A percentile compares a stretch with the other conserved stretches of the same genome.
These are phyloP conservation scores for Vaccinium vitisidaea DNA, from an alignment of 148 eudicot species.

Conservation along the genomic window DNA sequence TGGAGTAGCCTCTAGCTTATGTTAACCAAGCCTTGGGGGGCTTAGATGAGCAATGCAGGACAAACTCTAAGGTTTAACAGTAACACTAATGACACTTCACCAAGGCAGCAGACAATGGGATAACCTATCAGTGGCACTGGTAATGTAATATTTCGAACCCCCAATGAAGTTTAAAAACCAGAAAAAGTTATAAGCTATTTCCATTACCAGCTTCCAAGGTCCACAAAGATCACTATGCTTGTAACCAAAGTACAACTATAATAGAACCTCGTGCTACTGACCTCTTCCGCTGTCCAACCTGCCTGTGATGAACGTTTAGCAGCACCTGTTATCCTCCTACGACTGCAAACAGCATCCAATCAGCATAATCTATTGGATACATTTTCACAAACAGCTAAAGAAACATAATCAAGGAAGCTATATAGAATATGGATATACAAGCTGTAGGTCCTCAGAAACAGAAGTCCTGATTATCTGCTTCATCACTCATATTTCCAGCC, in stretches of 20 bases:
- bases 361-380: background rate
- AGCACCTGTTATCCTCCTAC: slow-evolving; percentile 42
- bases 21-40: background rate
- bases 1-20: background rate
- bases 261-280: slow-evolving; percentile 21
- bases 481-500: background rate
- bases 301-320: slow-evolving; percentile 68
- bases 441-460: background rate
- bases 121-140: background rate
- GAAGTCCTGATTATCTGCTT: background rate
- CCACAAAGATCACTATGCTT: background rate
- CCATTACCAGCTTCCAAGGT: background rate
- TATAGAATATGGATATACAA: background rate
- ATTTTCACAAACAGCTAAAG: background rate
- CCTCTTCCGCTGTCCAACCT: slow-evolving; percentile 95
- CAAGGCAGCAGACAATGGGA: background rate
- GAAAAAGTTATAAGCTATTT: background rate
- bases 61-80: background rate
- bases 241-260: background rate
- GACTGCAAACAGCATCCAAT: slow-evolving; percentile 13
- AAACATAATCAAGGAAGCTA: background rate
- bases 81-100: background rate
- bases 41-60: background rate
- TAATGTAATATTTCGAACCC: background rate
- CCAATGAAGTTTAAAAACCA: background rate